Evolutionary conservation across 2,329 filamentous ascomycete species (phyloP).

Genomic region (Calonectria crousiana): DNA sequence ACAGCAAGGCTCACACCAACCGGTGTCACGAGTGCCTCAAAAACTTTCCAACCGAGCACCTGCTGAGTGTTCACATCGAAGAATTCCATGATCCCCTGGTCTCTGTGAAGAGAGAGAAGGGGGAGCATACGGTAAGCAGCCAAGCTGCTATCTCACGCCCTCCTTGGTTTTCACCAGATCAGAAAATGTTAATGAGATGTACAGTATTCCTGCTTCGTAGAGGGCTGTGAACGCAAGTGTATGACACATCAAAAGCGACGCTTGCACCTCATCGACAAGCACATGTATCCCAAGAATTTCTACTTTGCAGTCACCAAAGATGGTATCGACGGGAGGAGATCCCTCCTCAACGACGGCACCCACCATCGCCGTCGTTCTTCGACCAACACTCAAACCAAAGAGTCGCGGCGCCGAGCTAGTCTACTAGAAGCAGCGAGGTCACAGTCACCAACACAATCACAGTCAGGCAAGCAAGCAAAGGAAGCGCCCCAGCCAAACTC

Average conservation of each 20-base stretch:
- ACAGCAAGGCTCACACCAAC: conserved; percentile 83
- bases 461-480: conserved; percentile 25
- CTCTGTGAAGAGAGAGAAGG: conserved; percentile 78
- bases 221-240: conserved; percentile 88
- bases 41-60: conserved; percentile 88
- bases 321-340: conserved; percentile 87
- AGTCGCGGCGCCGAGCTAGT: conserved; percentile 49
- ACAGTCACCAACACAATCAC: conserved; percentile 25
- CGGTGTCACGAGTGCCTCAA: conserved; percentile 86
- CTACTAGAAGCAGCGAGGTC: conserved; percentile 43
- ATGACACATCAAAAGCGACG: conserved; percentile 85
- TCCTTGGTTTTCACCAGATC: background rate
- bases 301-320: conserved; percentile 89
- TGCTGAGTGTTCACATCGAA: conserved; percentile 86
- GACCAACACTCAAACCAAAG: conserved; percentile 50
- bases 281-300: conserved; percentile 89
- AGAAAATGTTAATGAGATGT: conserved; percentile 27
- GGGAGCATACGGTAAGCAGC: conserved; percentile 83
- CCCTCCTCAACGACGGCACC: conserved; percentile 76
- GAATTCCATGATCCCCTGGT: conserved; percentile 90
- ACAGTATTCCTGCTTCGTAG: conserved; percentile 89
- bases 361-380: conserved; percentile 64
- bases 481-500: conserved; percentile 33
- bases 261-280: conserved; percentile 93
- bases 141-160: background rate